A percentile compares a stretch with the other conserved stretches of the same genome.
Evolutionary conservation across 2,329 filamentous ascomycete species (phyloP).

Genomic region (Exophiala oligosperma): DNA sequence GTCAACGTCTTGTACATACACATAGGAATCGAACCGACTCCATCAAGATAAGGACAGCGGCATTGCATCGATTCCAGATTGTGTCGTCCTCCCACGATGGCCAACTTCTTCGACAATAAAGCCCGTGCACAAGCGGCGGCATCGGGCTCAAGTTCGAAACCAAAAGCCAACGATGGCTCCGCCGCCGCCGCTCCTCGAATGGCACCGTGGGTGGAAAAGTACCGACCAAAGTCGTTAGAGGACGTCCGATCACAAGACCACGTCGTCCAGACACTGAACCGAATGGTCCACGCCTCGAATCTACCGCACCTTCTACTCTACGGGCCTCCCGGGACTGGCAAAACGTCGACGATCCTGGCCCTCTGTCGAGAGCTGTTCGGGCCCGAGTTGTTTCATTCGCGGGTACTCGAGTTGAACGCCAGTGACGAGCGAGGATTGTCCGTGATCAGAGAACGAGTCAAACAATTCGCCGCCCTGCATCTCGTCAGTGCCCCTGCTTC

Average conservation of each 20-base stretch:
- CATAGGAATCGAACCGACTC: no score
- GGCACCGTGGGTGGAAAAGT: constrained; percentile 92
- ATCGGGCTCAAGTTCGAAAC: constrained; percentile 63
- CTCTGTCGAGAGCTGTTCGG: constrained; percentile 97
- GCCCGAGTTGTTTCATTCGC: constrained; percentile 85
- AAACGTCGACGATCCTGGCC: constrained; percentile 96
- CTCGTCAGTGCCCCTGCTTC: constrained; percentile 25
- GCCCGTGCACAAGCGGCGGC: constrained; percentile 63
- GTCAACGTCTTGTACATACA: no score
- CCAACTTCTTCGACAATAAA: constrained; percentile 94
- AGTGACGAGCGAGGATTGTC: constrained; percentile 97
- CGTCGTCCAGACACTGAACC: constrained; percentile 86
- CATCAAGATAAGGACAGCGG: no score
- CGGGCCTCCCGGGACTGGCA: constrained; percentile 93
- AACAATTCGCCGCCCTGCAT: constrained; percentile 77
- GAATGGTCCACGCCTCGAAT: constrained; percentile 92
- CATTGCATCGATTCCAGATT: background rate
- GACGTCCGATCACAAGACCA: constrained; percentile 98
- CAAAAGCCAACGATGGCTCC: constrained; percentile 58
- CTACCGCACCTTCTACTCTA: constrained; percentile 99
- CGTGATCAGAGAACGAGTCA: constrained; percentile 97
- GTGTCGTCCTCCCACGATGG: constrained; percentile 55
- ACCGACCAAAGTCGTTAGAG: constrained; percentile 86
- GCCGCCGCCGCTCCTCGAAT: constrained; percentile 64
- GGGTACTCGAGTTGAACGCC: constrained; percentile 98